A percentile compares a stretch with the other conserved stretches of the same genome.
These are phyloP conservation scores for Pseudonectria buxi DNA, from an alignment of 2,329 filamentous ascomycete genomes.

Conservation along the genomic window DNA sequence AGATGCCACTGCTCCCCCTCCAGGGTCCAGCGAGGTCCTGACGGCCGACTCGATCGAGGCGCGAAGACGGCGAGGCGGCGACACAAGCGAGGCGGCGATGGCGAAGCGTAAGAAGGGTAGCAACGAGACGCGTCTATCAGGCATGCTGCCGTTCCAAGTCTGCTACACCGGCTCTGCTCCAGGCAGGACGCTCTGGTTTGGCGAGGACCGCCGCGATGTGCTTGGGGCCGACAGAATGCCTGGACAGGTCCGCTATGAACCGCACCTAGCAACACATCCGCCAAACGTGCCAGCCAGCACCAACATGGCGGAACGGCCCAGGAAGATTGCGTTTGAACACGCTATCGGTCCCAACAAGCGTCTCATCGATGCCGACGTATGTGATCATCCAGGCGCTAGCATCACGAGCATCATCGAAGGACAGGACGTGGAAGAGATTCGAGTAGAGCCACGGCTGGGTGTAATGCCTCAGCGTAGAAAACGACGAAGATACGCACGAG, in stretches of 20 bases:
- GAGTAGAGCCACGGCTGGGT: slow-evolving; percentile 6
- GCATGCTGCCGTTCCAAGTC: slow-evolving; percentile 20
- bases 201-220: slow-evolving; percentile 19
- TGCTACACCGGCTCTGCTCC: slow-evolving; percentile 17
- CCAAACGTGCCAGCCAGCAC: slow-evolving; percentile 2
- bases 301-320: slow-evolving; percentile 8
- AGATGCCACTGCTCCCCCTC: neutral
- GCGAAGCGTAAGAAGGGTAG: slow-evolving; percentile 8
- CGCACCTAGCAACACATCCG: slow-evolving; percentile 7
- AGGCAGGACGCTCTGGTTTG: slow-evolving; percentile 16
- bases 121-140: slow-evolving; percentile 15
- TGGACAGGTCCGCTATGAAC: slow-evolving; percentile 18
- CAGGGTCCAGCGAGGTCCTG: slow-evolving; percentile 8
- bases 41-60: slow-evolving; percentile 1
- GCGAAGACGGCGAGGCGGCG: slow-evolving; percentile 6
- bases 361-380: slow-evolving; percentile 13
- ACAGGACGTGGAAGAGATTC: slow-evolving; percentile 1
- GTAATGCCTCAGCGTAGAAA: too few species aligned
- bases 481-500: too few species aligned
- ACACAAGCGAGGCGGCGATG: slow-evolving; percentile 12
- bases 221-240: slow-evolving; percentile 22
- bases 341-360: slow-evolving; percentile 1
- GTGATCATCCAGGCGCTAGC: slow-evolving; percentile 9
- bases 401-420: slow-evolving; percentile 8
- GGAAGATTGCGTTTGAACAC: slow-evolving; percentile 12